Percentiles rank a stretch among this genome's conserved stretches.
Conservation (phyloP, 192 early-diverging fungal genomes). For the Coemansia asiatica region DNA sequence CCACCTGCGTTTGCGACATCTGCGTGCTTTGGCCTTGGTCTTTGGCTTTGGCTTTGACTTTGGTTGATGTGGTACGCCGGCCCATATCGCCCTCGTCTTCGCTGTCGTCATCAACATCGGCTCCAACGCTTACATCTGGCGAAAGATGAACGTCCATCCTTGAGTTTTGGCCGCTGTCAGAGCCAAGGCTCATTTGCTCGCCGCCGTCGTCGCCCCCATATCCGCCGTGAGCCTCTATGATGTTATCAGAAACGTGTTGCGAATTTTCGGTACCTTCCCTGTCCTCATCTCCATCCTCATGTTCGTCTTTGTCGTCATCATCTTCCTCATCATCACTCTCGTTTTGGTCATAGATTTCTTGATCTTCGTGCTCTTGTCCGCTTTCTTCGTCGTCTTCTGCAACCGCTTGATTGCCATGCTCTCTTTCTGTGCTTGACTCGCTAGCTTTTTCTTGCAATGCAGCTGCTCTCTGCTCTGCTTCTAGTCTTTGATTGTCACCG, state of each 20-base stretch:
- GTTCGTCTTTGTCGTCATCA: neutral
- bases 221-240: neutral
- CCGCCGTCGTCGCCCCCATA: neutral
- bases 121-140: slow-evolving; percentile 3
- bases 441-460: no score
- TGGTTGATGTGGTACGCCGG: neutral
- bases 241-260: no score
- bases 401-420: neutral
- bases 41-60: no score
- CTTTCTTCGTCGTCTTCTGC: neutral
- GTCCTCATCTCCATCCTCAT: neutral
- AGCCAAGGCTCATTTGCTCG: neutral
- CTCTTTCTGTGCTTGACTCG: neutral
- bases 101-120: slow-evolving; percentile 15
- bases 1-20: slow-evolving; percentile 7
- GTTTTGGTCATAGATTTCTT: neutral
- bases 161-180: neutral
- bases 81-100: slow-evolving; percentile 22
- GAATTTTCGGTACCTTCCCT: neutral
- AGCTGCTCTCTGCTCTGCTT: no score
- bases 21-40: slow-evolving; percentile 1
- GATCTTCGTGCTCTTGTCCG: neutral
- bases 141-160: neutral
- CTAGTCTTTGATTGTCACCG: no score
- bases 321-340: no score